phyloP scores from a whole-genome alignment of 2,329 filamentous ascomycete species.

The Microsporum canis region DNA sequence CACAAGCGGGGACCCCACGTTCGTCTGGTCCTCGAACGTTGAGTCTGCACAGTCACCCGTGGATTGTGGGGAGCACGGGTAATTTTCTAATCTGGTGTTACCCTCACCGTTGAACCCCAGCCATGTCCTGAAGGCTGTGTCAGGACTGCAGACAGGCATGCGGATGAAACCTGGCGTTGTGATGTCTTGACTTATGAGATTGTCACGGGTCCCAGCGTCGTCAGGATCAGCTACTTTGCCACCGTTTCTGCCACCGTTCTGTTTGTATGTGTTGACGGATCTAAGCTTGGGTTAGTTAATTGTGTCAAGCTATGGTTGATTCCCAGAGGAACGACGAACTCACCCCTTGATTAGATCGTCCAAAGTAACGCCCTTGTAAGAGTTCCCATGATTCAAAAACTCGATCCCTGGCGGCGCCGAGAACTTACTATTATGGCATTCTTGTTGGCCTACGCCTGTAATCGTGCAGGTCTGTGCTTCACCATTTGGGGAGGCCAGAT shows the following conservation, averaged over 20 bases:
- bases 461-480: constrained; percentile 16
- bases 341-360: constrained; percentile 1
- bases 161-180: constrained; percentile 28
- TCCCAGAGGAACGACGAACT: background rate
- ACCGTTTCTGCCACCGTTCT: constrained; percentile 27
- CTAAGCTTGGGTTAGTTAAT: background rate
- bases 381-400: background rate
- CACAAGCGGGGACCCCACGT: constrained; percentile 9
- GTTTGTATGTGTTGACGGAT: background rate
- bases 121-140: constrained; percentile 27
- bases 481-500: constrained; percentile 13
- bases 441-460: no score
- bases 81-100: constrained; percentile 4
- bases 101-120: constrained; percentile 15
- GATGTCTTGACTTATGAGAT: constrained; percentile 22
- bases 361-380: background rate
- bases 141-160: constrained; percentile 31
- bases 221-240: constrained; percentile 17
- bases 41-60: constrained; percentile 19
- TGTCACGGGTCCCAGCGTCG: constrained; percentile 16
- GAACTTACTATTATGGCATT: background rate
- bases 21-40: constrained; percentile 2
- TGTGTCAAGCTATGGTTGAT: background rate
- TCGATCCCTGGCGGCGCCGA: background rate
- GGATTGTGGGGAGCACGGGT: constrained; percentile 11